Evolutionary conservation across 768 basidiomycete species (phyloP).

Genomic region (Suillus plorans): DNA sequence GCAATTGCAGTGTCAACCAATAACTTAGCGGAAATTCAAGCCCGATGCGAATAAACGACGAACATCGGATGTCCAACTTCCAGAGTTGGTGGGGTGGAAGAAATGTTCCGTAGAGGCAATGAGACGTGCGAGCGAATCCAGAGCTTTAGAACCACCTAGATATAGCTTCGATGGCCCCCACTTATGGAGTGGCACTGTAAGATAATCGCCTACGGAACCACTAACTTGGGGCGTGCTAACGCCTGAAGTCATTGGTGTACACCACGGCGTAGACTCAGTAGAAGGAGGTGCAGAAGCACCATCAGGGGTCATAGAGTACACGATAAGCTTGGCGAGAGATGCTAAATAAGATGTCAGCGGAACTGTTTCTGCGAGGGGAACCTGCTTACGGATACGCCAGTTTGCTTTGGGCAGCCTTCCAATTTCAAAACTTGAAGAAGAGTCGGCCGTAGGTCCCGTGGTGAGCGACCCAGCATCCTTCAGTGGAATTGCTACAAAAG

Average conservation of each 20-base stretch:
- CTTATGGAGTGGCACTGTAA: conserved; percentile 58
- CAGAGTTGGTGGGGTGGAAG: conserved; percentile 19
- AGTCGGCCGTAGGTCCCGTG: conserved; percentile 75
- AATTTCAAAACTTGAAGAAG: conserved; percentile 49
- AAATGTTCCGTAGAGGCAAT: conserved; percentile 79
- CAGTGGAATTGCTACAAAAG: conserved; percentile 61
- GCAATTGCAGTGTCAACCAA: background rate
- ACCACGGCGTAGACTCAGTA: conserved; percentile 66
- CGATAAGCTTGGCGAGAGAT: conserved; percentile 80
- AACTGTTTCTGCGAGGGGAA: background rate
- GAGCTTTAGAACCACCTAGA: conserved; percentile 79
- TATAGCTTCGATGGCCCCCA: conserved; percentile 45
- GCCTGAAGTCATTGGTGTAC: conserved; percentile 69
- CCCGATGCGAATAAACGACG: conserved; percentile 17
- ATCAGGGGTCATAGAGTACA: conserved; percentile 84
- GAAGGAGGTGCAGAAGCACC: conserved; percentile 57
- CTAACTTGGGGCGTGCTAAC: conserved; percentile 36
- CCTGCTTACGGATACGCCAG: conserved; percentile 68
- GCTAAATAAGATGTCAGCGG: conserved; percentile 37
- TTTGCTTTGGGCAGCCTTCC: conserved; percentile 66
- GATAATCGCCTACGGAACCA: conserved; percentile 49
- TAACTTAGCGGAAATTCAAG: background rate
- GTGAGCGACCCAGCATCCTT: conserved; percentile 74
- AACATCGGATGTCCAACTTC: conserved; percentile 40
- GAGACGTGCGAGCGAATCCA: conserved; percentile 83